Base-by-base conservation (phyloP, 2,329 filamentous ascomycete species). In the Paecilomyces sp. region DNA sequence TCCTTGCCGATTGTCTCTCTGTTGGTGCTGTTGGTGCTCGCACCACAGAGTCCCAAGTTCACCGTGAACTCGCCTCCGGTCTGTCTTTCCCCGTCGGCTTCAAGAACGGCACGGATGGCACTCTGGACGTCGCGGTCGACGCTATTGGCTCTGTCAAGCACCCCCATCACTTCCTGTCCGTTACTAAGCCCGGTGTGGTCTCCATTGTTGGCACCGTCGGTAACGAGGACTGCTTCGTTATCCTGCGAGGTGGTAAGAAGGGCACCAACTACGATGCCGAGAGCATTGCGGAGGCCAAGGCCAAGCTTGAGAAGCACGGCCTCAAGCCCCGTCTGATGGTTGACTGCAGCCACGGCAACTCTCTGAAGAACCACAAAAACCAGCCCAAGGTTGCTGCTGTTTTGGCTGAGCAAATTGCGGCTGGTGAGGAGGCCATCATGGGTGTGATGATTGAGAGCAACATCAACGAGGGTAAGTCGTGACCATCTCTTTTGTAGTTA, bases 391-490 rank as follows among this genome's bases (percentile, higher is more conserved):
- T 99, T 22, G 92, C 92, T 3, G 87, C 86, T 56, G 84, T 82
- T 11, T 75, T 99, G 60, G 92, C 90, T 1, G 87, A 90, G 70
- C 94, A 99, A 79, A 90, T 99, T 61, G 83, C 88, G 58, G 85
- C 83, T 60, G 94, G 94, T 36, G 93, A 97, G 79, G 83, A 84
- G 2, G 88, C 82, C 55, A 94, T 99, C 71, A 93, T 97, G 86
- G 94, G 94, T 69, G 91, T 97, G 61, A 99, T 99, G 94, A 96
- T 99, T 70, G 94, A 99, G 81, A 95, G 90, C 76, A 90, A 97
- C 76, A 95, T 97, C 78, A 89, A 93, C 70, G 93, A 97, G 79
- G 92, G 90, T 89, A 75, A 70, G 81, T 72, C 41, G 50, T 12
- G 15, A 18, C 41, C 54, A 36, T 13, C 1, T 25, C 31, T 22